phyloP scores from a whole-genome alignment of 2,329 filamentous ascomycete genomes.

The Claviceps fusiformis region DNA sequence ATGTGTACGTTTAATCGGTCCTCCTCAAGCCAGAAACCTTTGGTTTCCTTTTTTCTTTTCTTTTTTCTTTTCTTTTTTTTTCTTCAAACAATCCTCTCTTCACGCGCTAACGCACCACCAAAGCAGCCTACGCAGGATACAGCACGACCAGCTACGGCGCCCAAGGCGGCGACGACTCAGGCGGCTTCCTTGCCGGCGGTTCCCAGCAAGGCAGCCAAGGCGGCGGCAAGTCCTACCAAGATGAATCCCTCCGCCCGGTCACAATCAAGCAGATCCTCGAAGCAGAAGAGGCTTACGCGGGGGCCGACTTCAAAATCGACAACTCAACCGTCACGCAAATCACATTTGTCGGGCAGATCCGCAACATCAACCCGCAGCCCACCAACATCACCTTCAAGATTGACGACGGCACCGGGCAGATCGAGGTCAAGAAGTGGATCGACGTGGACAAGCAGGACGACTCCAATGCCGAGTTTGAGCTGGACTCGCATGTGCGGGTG shows the following conservation, averaged over 20 bases:
- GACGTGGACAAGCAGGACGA: conserved; percentile 46
- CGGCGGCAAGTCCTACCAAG: conserved; percentile 45
- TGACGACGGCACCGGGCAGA: conserved; percentile 84
- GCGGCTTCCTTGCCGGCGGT: conserved; percentile 46
- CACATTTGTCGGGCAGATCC: conserved; percentile 83
- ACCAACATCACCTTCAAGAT: conserved; percentile 88
- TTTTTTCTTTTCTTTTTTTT: too few species aligned
- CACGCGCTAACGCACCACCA: conserved; percentile 4
- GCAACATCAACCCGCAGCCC: conserved; percentile 69
- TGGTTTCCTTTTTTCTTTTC: too few species aligned
- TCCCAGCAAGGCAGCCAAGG: conserved; percentile 46
- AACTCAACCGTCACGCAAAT: conserved; percentile 54
- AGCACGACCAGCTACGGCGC: conserved; percentile 34
- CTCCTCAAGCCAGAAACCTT: not conserved
- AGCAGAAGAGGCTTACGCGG: conserved; percentile 59
- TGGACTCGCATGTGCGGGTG: conserved; percentile 72
- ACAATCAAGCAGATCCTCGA: conserved; percentile 92
- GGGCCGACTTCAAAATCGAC: conserved; percentile 73
- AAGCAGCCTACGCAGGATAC: conserved; percentile 38
- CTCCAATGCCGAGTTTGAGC: conserved; percentile 40
- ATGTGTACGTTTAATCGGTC: not conserved
- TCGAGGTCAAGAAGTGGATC: conserved; percentile 85
- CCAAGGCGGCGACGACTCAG: conserved; percentile 44
- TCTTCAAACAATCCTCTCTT: not conserved
- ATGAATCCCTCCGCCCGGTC: conserved; percentile 82